phyloP scores from a whole-genome alignment of 2,329 filamentous ascomycete genomes.

The Colletotrichum agaves region DNA sequence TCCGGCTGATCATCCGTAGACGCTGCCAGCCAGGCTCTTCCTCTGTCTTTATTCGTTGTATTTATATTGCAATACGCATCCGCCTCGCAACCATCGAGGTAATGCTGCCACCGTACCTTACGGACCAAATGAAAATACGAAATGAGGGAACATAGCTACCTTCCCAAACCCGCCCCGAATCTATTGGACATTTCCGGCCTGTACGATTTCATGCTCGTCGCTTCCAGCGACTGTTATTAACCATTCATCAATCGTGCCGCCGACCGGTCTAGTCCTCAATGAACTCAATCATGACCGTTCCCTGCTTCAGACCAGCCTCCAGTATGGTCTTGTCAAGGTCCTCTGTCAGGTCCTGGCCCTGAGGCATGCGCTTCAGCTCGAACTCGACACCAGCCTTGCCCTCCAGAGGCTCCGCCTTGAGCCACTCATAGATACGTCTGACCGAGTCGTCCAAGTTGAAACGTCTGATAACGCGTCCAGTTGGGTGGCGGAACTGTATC shows the following conservation, averaged over 20 bases:
- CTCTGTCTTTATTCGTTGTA: slow-evolving; percentile 6
- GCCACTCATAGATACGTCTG: slow-evolving; percentile 91
- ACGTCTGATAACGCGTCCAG: slow-evolving; percentile 86
- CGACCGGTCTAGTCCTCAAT: slow-evolving; percentile 62
- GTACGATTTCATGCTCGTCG: slow-evolving; percentile 13
- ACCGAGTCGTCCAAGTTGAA: slow-evolving; percentile 83
- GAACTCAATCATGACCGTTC: slow-evolving; percentile 95
- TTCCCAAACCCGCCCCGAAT: slow-evolving; percentile 1
- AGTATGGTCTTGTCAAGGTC: slow-evolving; percentile 78
- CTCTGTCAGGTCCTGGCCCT: slow-evolving; percentile 84
- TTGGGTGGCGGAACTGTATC: slow-evolving; percentile 91
- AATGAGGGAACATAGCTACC: not conserved
- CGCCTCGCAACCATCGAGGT: slow-evolving; percentile 3
- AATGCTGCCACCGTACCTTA: slow-evolving; percentile 12
- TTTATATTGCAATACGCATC: not conserved
- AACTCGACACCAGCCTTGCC: slow-evolving; percentile 83
- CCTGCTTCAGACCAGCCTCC: slow-evolving; percentile 88
- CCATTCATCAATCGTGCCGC: not conserved
- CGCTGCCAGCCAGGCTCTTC: not conserved
- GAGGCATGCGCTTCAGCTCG: slow-evolving; percentile 84
- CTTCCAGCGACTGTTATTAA: not conserved
- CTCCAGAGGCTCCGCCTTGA: slow-evolving; percentile 87
- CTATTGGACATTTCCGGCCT: slow-evolving; percentile 19
- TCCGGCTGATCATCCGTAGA: not conserved
- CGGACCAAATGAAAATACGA: not conserved